Evolutionary conservation across 345 rosid genomes (phyloP).

Genomic region (Camelina laxa): DNA sequence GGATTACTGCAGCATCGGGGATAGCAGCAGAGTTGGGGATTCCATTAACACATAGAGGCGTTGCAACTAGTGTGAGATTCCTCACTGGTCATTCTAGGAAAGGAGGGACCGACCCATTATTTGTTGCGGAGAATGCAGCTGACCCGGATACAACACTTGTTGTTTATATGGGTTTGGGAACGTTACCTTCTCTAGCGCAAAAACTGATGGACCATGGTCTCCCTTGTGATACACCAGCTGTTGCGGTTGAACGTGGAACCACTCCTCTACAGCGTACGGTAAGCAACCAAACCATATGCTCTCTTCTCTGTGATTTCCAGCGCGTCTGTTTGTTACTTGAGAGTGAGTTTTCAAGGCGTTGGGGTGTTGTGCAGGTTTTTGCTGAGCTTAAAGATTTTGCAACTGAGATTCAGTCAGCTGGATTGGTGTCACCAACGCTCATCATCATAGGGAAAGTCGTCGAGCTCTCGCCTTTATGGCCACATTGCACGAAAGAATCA

Average conservation of each 20-base stretch:
- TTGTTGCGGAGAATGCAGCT: slow-evolving; percentile 88
- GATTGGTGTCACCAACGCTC: slow-evolving; percentile 78
- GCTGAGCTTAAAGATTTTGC: slow-evolving; percentile 82
- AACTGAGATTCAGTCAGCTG: slow-evolving; percentile 58
- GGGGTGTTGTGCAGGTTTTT: slow-evolving; percentile 60
- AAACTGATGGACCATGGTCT: slow-evolving; percentile 90
- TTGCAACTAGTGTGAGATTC: slow-evolving; percentile 86
- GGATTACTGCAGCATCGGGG: slow-evolving; percentile 97
- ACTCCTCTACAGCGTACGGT: slow-evolving; percentile 81
- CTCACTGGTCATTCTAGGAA: slow-evolving; percentile 94
- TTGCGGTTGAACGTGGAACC: slow-evolving; percentile 90
- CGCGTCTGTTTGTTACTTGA: not conserved
- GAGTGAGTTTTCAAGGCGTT: not conserved
- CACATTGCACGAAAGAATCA: slow-evolving; percentile 49
- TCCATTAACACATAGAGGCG: slow-evolving; percentile 92
- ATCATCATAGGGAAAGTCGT: slow-evolving; percentile 90
- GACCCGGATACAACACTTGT: slow-evolving; percentile 93
- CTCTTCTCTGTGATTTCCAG: slow-evolving; percentile 5
- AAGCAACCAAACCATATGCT: slow-evolving; percentile 40
- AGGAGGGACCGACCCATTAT: slow-evolving; percentile 82
- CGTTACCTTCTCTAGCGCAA: slow-evolving; percentile 81
- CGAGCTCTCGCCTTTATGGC: slow-evolving; percentile 87
- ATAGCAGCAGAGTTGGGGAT: slow-evolving; percentile 94
- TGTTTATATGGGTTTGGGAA: slow-evolving; percentile 94
- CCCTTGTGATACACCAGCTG: slow-evolving; percentile 80